These are phyloP conservation scores for Physcia stellaris DNA, from an alignment of 495 filamentous ascomycete species.

Conservation along the genomic window DNA sequence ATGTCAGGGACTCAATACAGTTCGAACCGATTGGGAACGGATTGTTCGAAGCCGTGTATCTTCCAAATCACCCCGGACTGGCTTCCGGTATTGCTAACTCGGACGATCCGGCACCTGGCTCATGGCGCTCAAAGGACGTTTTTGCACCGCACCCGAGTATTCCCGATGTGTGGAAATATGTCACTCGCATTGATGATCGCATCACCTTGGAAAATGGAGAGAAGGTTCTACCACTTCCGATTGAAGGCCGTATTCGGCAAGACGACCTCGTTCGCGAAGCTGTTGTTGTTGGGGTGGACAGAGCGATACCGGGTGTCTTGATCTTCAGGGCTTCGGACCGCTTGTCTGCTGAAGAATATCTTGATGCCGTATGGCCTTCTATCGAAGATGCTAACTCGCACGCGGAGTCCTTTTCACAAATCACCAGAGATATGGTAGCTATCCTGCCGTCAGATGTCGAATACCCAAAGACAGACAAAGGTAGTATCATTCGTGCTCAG, in stretches of 20 bases:
- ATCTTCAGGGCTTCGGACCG: conserved; percentile 27
- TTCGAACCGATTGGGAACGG: conserved; percentile 33
- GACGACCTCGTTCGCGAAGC: conserved; percentile 39
- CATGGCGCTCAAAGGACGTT: conserved; percentile 45
- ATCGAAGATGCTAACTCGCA: conserved; percentile 30
- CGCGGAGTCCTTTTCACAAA: conserved; percentile 40
- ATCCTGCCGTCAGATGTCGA: conserved; percentile 26
- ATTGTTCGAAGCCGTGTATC: conserved; percentile 39
- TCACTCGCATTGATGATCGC: conserved; percentile 46
- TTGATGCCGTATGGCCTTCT: conserved; percentile 33
- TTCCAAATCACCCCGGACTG: conserved; percentile 36
- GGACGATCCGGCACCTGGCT: conserved; percentile 31
- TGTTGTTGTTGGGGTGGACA: conserved; percentile 42
- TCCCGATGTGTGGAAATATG: conserved; percentile 48
- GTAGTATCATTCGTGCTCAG: conserved; percentile 40
- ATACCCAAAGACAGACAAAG: conserved; percentile 41
- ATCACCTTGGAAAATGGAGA: conserved; percentile 55
- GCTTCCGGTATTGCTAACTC: conserved; percentile 35
- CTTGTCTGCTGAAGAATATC: conserved; percentile 26
- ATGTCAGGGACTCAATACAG: conserved; percentile 29
- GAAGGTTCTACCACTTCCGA: conserved; percentile 50
- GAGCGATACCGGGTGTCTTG: conserved; percentile 37
- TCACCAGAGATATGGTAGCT: conserved; percentile 40
- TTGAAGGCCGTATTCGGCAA: conserved; percentile 43
- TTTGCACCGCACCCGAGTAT: conserved; percentile 48